Percentiles rank a stretch among this genome's conserved stretches.
Conservation (phyloP, 768 basidiomycete genomes). For the Kwoniella dendrophila region DNA sequence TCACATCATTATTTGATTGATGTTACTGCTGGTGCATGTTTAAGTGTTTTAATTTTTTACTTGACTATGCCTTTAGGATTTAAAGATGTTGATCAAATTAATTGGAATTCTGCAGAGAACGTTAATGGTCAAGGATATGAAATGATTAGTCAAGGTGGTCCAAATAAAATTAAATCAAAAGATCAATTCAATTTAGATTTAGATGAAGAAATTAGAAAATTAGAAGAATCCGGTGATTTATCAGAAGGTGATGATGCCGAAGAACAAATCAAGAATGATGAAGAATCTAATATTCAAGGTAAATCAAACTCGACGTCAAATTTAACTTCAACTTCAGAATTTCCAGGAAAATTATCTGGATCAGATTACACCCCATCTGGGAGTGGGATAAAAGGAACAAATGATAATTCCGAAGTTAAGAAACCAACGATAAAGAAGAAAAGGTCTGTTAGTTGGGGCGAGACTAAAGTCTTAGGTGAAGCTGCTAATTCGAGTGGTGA, state of each 20-base stretch:
- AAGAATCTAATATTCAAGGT: constrained; percentile 22
- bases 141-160: constrained; percentile 28
- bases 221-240: constrained; percentile 35
- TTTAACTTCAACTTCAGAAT: not conserved
- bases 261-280: constrained; percentile 17
- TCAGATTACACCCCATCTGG: not conserved
- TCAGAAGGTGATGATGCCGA: constrained; percentile 5
- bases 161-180: constrained; percentile 10
- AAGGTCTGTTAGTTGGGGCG: constrained; percentile 46
- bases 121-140: constrained; percentile 31
- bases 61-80: constrained; percentile 81
- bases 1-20: constrained; percentile 99
- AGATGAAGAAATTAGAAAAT: constrained; percentile 54
- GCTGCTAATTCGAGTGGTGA: constrained; percentile 1
- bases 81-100: constrained; percentile 61
- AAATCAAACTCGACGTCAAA: not conserved
- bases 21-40: constrained; percentile 88
- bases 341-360: constrained; percentile 5
- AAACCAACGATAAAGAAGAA: constrained; percentile 34
- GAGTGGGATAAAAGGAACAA: not conserved
- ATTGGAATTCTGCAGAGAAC: constrained; percentile 33
- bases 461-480: constrained; percentile 45
- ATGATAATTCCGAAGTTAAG: not conserved
- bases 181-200: constrained; percentile 27
- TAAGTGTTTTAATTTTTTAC: constrained; percentile 86